Base-by-base conservation (phyloP, 306 rosid genomes). In the Alnus glutinosa region DNA sequence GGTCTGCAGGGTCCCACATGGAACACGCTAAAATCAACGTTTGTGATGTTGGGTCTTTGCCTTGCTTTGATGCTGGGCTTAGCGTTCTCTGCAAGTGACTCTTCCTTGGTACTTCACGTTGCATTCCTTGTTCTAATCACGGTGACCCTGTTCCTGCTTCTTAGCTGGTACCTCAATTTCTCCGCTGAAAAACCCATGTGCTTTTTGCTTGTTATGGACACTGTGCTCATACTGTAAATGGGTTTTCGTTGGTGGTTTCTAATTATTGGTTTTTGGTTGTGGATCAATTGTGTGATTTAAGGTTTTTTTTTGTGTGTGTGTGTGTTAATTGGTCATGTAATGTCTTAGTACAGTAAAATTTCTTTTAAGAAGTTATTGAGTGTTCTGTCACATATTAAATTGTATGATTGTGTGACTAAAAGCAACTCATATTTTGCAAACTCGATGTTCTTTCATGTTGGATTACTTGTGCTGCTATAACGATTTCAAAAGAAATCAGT, bases 61-160 rank as follows among this genome's bases (percentile, higher is more conserved):
- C 97, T 95, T 55, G 71, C 86, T 77, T 78, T 93, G 83, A 91
- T 95, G 93, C 80, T 92, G 87, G 90, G 85, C 61, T 85, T 95
- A 66, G 97, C 99, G 51, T 87, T 95, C 84, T 90, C 99, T 78
- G 86, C 97, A 74, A 90, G 93, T 75, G 99, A 95, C 75, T 90
- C 96, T 30, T 87, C 79, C 74, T 77, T 95, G 96, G 76, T 90
- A 54, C 75, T 95, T 85, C 98, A 95, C 57, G 97, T 93, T 64
- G 81, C 82, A 0, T 90, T 93, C 78, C 86, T 95, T n/a, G 93
- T 95, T 82, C 62, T 91, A 10, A 91, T 92, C 79, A 83, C 92
- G 3, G 71, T 78, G 4, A 80, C 94, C 81, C 98, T 95, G 77
- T 93, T 95, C 82, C 75, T 86, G 19, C 99, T 95, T 52, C 94